Evolutionary conservation across 345 rosid species (phyloP).

Genomic region (Microthlaspi erraticum): DNA sequence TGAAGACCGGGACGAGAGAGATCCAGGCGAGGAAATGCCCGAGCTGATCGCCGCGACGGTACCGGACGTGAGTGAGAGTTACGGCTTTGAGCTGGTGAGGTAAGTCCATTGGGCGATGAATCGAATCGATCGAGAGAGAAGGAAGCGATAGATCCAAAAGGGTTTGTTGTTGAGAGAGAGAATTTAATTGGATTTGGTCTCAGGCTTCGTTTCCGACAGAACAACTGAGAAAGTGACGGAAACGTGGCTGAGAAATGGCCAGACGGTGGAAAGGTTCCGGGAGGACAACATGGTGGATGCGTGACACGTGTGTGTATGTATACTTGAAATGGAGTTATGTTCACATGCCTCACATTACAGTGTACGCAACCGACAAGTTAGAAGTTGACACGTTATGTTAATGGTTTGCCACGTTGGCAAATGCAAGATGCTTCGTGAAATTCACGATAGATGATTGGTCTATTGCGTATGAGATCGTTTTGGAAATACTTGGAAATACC

Average conservation of each 20-base stretch:
- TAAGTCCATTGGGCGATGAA: conserved; percentile 25
- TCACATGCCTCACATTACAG: conserved; percentile 28
- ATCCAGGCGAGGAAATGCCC: conserved; percentile 94
- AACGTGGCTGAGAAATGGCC: conserved; percentile 1
- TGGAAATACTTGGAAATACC: not conserved
- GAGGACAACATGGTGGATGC: conserved; percentile 24
- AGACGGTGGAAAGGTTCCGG: conserved; percentile 14
- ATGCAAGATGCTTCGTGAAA: not conserved
- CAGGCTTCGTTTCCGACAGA: conserved; percentile 13
- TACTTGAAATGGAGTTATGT: not conserved
- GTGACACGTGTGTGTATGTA: conserved; percentile 32
- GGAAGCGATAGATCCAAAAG: conserved; percentile 26
- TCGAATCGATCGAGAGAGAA: not conserved
- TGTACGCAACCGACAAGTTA: conserved; percentile 2
- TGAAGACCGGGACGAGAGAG: conserved; percentile 89
- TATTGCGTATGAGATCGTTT: not conserved
- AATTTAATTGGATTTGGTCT: not conserved
- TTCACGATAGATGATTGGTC: conserved; percentile 4
- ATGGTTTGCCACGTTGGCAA: not conserved
- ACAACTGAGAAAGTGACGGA: conserved; percentile 35
- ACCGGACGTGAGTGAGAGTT: conserved; percentile 86
- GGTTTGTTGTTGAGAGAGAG: not conserved
- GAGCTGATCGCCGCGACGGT: conserved; percentile 70
- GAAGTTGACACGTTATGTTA: conserved; percentile 12
- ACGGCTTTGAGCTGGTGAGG: conserved; percentile 64